A percentile compares a stretch with the other conserved stretches of the same genome.
Conservation (phyloP, 2,329 filamentous ascomycete species). For the Tolypocladium cylindrosporum region DNA sequence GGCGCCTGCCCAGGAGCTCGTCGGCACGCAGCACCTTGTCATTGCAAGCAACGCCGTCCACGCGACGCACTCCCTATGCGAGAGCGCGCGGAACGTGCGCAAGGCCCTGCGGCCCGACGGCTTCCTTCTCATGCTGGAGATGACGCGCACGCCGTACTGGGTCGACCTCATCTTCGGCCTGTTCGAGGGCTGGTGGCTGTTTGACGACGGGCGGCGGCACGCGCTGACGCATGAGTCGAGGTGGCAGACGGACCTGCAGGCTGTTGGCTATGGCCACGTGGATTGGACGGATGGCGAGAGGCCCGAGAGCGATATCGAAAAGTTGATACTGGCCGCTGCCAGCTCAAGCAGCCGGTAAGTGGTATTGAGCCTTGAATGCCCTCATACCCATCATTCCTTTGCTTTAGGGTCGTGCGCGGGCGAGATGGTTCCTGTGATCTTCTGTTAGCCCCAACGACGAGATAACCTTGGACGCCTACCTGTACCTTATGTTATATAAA, state of each 20-base stretch:
- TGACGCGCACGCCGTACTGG: slow-evolving; percentile 10
- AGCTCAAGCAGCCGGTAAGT: background rate
- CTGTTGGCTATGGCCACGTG: slow-evolving; percentile 8
- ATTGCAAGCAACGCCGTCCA: slow-evolving; percentile 25
- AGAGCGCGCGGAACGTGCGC: slow-evolving; percentile 8
- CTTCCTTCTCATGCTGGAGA: slow-evolving; percentile 7
- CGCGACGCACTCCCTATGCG: slow-evolving; percentile 15
- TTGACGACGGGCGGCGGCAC: slow-evolving; percentile 7
- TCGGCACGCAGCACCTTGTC: slow-evolving; percentile 18
- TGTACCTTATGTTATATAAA: no score
- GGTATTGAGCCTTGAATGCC: background rate
- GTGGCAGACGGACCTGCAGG: slow-evolving; percentile 6
- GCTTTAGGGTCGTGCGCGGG: background rate
- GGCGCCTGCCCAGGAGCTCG: slow-evolving; percentile 6
- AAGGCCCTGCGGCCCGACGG: slow-evolving; percentile 6
- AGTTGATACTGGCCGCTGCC: slow-evolving; percentile 4
- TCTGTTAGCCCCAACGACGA: no score
- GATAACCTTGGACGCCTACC: no score
- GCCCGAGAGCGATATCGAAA: slow-evolving; percentile 6
- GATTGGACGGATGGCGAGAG: slow-evolving; percentile 9
- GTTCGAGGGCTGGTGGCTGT: slow-evolving; percentile 26
- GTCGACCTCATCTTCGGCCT: slow-evolving; percentile 22
- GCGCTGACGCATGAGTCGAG: slow-evolving; percentile 3
- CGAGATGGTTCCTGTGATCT: no score
- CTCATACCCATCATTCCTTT: background rate